A percentile compares a stretch with the other conserved stretches of the same genome.
Evolutionary conservation across 2,329 filamentous ascomycete genomes (phyloP).

Genomic region (Pestalotiopsis sp.): DNA sequence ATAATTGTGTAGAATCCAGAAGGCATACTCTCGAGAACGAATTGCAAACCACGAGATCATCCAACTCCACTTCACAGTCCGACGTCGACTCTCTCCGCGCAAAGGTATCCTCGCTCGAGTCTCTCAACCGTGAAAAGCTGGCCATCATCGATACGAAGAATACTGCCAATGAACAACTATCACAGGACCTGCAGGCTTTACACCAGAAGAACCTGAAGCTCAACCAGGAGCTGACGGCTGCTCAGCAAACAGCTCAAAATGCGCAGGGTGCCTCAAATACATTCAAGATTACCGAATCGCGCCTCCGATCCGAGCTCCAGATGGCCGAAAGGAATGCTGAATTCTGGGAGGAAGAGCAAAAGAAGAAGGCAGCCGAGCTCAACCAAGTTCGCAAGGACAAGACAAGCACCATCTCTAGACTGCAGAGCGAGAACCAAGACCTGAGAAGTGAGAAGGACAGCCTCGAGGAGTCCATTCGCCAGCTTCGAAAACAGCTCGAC

Average conservation of each 20-base stretch:
- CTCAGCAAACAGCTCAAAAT: conserved; percentile 84
- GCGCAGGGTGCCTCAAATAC: conserved; percentile 79
- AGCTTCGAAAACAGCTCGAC: conserved; percentile 78
- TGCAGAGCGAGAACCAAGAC: conserved; percentile 89
- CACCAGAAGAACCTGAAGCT: conserved; percentile 87
- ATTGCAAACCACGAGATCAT: conserved; percentile 75
- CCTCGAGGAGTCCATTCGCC: conserved; percentile 80
- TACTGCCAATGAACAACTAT: conserved; percentile 80
- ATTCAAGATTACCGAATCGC: conserved; percentile 88
- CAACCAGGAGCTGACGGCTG: conserved; percentile 75
- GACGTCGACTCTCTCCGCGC: conserved; percentile 77
- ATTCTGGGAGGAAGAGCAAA: conserved; percentile 89
- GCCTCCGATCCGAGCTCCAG: conserved; percentile 86
- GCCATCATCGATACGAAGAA: conserved; percentile 89
- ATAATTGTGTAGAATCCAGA: conserved; percentile 63
- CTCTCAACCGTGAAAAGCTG: conserved; percentile 88
- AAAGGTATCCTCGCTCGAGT: conserved; percentile 84
- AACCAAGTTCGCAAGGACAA: conserved; percentile 95
- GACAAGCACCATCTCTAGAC: conserved; percentile 81
- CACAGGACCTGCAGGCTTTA: conserved; percentile 83
- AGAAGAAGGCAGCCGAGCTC: conserved; percentile 84
- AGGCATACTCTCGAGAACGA: conserved; percentile 80
- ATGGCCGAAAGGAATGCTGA: conserved; percentile 87
- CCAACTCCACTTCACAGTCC: conserved; percentile 72
- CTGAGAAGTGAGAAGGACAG: conserved; percentile 74